Conservation (phyloP, 192 early-diverging fungal genomes). For the Rhizoclosmatium sp. region DNA sequence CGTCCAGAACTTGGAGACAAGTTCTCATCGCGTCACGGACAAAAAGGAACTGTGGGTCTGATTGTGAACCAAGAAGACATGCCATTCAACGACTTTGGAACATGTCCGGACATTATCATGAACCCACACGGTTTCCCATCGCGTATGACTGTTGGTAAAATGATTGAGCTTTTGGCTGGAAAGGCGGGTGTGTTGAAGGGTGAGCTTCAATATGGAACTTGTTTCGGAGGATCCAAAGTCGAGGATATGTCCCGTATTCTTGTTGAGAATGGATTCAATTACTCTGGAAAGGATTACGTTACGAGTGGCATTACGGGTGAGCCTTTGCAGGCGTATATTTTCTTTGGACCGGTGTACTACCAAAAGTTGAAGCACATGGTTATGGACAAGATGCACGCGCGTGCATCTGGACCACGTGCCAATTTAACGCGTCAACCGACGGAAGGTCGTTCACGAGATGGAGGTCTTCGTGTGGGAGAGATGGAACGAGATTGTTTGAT, state of each 20-base stretch:
- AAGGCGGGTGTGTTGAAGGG: slow-evolving; percentile 95
- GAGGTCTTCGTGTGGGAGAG: slow-evolving; percentile 95
- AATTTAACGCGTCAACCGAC: slow-evolving; percentile 94
- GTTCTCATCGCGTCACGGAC: slow-evolving; percentile 97
- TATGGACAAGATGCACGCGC: slow-evolving; percentile 98
- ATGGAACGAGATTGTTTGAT: slow-evolving; percentile 99
- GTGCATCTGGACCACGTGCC: slow-evolving; percentile 87
- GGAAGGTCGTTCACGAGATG: slow-evolving; percentile 95
- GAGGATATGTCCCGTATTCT: slow-evolving; percentile 94
- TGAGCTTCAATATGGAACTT: slow-evolving; percentile 92
- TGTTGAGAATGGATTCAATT: slow-evolving; percentile 92
- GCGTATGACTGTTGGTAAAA: slow-evolving; percentile 99
- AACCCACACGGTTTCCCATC: slow-evolving; percentile 99
- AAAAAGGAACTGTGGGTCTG: slow-evolving; percentile 96
- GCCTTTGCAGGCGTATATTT: slow-evolving; percentile 92
- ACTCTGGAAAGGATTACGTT: slow-evolving; percentile 96
- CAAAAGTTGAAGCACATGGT: slow-evolving; percentile 99
- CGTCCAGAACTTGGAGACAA: slow-evolving; percentile 97
- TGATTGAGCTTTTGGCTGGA: slow-evolving; percentile 96
- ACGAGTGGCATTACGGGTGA: slow-evolving; percentile 89
- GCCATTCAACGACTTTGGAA: slow-evolving; percentile 92
- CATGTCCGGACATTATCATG: slow-evolving; percentile 97
- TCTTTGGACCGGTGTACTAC: slow-evolving; percentile 95
- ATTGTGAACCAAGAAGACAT: slow-evolving; percentile 98
- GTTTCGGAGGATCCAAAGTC: slow-evolving; percentile 93